Conservation (phyloP, 2,329 filamentous ascomycete species). For the Ambrosiella beaveri region DNA sequence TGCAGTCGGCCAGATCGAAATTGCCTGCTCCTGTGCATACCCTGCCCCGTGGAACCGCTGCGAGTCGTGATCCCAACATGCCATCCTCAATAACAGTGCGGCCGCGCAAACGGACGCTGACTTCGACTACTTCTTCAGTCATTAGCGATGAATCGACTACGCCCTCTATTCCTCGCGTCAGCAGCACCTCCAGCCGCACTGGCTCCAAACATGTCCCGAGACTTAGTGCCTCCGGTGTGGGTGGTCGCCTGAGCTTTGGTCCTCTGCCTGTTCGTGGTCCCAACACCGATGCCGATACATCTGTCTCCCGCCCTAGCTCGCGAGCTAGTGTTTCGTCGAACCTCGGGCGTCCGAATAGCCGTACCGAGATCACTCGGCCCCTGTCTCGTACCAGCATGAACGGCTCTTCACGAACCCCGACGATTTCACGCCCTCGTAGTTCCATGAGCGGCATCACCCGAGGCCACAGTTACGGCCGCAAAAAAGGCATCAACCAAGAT, state of each 20-base stretch:
- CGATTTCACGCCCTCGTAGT: slow-evolving; percentile 48
- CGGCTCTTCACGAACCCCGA: slow-evolving; percentile 40
- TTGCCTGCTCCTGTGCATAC: slow-evolving; percentile 65
- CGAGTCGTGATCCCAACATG: slow-evolving; percentile 33
- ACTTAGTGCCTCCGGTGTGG: slow-evolving; percentile 44
- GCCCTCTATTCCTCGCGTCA: slow-evolving; percentile 23
- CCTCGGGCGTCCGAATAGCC: slow-evolving; percentile 35
- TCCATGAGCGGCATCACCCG: slow-evolving; percentile 49
- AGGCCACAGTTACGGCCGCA: slow-evolving; percentile 20
- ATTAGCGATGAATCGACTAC: slow-evolving; percentile 33
- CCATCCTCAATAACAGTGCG: slow-evolving; percentile 47
- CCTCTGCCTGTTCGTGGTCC: slow-evolving; percentile 40
- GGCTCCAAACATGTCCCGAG: slow-evolving; percentile 34
- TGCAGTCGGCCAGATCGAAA: slow-evolving; percentile 81
- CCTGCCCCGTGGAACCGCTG: slow-evolving; percentile 58
- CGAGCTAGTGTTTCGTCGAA: slow-evolving; percentile 43
- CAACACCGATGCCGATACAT: slow-evolving; percentile 23
- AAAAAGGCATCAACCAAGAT: slow-evolving; percentile 36
- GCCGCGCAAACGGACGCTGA: slow-evolving; percentile 49
- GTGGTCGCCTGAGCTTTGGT: slow-evolving; percentile 46
- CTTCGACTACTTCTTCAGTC: slow-evolving; percentile 31
- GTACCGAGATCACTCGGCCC: slow-evolving; percentile 41
- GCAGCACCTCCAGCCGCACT: slow-evolving; percentile 17
- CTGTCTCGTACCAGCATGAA: slow-evolving; percentile 46
- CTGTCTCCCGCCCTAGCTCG: slow-evolving; percentile 52